Percentiles rank a stretch among this genome's conserved stretches.
Conservation (phyloP, 1,139 yeast species). For the Candida tropicalis region DNA sequence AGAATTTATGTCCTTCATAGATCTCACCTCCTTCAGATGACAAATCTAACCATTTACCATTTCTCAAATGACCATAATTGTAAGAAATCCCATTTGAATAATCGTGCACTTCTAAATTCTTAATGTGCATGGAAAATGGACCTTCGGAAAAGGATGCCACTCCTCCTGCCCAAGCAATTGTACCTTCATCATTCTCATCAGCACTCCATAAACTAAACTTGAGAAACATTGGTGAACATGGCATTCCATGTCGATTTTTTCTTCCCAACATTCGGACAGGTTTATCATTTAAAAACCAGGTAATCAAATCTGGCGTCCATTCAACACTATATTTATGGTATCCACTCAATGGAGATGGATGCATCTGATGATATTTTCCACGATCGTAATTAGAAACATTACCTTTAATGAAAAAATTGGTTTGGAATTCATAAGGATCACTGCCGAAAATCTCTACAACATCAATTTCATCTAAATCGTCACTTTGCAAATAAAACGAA, state of each 20-base stretch:
- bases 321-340: slow-evolving; percentile 37
- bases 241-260: slow-evolving; percentile 33
- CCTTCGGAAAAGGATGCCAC: slow-evolving; percentile 31
- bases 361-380: slow-evolving; percentile 35
- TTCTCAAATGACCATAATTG: slow-evolving; percentile 27
- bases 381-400: slow-evolving; percentile 44
- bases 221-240: slow-evolving; percentile 42
- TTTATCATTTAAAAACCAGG: slow-evolving; percentile 36
- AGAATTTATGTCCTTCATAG: slow-evolving; percentile 4
- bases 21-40: slow-evolving; percentile 17
- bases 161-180: slow-evolving; percentile 49
- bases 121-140: slow-evolving; percentile 40
- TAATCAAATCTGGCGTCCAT: slow-evolving; percentile 38
- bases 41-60: slow-evolving; percentile 20
- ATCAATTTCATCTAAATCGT: slow-evolving; percentile 52
- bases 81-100: slow-evolving; percentile 35
- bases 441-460: slow-evolving; percentile 48
- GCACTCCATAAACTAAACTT: slow-evolving; percentile 48
- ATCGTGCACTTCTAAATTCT: slow-evolving; percentile 32
- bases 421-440: slow-evolving; percentile 34
- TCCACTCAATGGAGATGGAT: slow-evolving; percentile 24
- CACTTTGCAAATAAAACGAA: slow-evolving; percentile 48
- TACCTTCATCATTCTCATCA: slow-evolving; percentile 33
- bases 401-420: slow-evolving; percentile 51
- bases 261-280: slow-evolving; percentile 27